Conservation (phyloP, 208 protist species). For the Trypanosoma rangeli region DNA sequence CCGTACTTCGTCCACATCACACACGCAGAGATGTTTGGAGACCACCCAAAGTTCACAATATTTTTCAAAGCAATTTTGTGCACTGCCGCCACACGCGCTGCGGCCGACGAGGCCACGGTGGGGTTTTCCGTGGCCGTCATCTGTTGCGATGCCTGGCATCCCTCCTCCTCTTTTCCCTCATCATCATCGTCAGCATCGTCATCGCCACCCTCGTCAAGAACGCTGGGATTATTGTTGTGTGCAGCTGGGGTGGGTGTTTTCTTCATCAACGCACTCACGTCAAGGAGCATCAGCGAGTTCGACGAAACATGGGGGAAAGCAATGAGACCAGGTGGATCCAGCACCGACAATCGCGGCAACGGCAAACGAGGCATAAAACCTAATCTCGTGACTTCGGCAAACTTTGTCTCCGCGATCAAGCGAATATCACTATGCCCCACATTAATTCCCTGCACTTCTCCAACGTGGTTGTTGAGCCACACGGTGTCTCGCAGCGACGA, state of each 20-base stretch:
- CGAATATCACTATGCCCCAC: slow-evolving; percentile 21
- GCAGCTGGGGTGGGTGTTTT: not conserved
- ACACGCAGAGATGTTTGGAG: slow-evolving; percentile 21
- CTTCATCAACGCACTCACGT: slow-evolving; percentile 11
- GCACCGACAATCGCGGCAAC: slow-evolving; percentile 34
- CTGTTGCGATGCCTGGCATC: too few relatives aligned
- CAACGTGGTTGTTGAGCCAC: slow-evolving; percentile 26
- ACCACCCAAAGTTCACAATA: not conserved
- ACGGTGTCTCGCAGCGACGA: slow-evolving; percentile 2
- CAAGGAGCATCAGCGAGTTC: slow-evolving; percentile 32
- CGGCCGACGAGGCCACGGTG: not conserved
- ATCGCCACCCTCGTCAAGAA: not conserved
- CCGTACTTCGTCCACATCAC: slow-evolving; percentile 21
- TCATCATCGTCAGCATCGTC: slow-evolving; percentile 2
- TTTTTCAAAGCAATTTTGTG: slow-evolving; percentile 13
- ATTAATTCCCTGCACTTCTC: slow-evolving; percentile 27
- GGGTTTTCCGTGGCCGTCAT: not conserved
- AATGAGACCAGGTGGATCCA: slow-evolving; percentile 30
- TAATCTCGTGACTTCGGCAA: slow-evolving; percentile 31
- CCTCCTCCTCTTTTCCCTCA: not conserved
- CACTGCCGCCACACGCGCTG: not conserved
- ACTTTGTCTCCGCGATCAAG: slow-evolving; percentile 25
- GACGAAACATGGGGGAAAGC: slow-evolving; percentile 44
- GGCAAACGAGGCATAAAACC: slow-evolving; percentile 32
- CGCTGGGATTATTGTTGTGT: not conserved